These are phyloP conservation scores for Aspergillus sp. DNA, from an alignment of 2,329 filamentous ascomycete genomes.

Conservation along the genomic window DNA sequence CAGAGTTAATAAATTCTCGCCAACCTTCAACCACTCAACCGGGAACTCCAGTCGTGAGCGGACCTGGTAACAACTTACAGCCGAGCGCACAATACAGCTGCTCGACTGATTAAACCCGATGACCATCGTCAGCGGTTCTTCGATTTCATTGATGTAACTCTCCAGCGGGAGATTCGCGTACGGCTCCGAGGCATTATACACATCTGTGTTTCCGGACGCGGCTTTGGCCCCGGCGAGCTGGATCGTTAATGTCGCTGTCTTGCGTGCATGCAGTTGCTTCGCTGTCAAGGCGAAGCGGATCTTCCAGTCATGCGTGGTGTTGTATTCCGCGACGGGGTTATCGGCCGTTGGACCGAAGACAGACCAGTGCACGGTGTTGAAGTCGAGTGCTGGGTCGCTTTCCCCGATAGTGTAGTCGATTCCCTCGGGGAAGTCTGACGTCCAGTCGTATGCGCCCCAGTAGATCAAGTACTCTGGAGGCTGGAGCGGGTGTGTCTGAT, in stretches of 20 bases:
- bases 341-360: constrained; percentile 53
- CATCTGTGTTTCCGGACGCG: constrained; percentile 61
- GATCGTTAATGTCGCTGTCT: constrained; percentile 59
- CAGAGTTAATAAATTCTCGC: constrained; percentile 57
- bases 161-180: constrained; percentile 56
- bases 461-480: constrained; percentile 63
- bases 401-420: constrained; percentile 59
- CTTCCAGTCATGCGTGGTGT: constrained; percentile 58
- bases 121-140: constrained; percentile 26
- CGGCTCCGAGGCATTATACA: constrained; percentile 54
- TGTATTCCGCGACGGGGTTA: constrained; percentile 43
- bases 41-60: constrained; percentile 61
- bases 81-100: constrained; percentile 62
- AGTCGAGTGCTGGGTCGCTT: constrained; percentile 49
- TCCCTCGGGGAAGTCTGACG: constrained; percentile 59
- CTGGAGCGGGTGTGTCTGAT: constrained; percentile 50
- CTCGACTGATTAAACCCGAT: constrained; percentile 55
- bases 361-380: constrained; percentile 68
- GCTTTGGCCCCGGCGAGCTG: constrained; percentile 65
- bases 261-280: constrained; percentile 43
- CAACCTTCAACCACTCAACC: constrained; percentile 48
- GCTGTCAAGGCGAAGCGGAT: constrained; percentile 52
- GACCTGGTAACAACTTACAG: constrained; percentile 62
- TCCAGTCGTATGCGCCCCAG: constrained; percentile 62
- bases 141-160: constrained; percentile 48